Evolutionary conservation across 192 early-diverging fungal genomes (phyloP).

Genomic region (Coemansia umbellata): DNA sequence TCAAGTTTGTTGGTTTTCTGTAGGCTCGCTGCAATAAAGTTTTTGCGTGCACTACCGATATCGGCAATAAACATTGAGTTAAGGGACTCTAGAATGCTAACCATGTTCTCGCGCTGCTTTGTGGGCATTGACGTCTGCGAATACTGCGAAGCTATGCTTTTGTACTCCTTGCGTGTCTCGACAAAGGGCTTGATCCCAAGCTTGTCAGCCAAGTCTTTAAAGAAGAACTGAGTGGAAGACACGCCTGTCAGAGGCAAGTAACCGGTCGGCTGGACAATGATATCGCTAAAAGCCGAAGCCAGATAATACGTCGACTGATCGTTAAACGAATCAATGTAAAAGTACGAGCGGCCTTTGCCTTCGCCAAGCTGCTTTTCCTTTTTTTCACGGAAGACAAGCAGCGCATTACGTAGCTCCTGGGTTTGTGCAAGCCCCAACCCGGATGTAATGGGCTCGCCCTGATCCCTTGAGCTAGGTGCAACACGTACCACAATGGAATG

Average conservation of each 20-base stretch:
- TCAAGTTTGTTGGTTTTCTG: neutral
- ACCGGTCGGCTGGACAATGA: slow-evolving; percentile 60
- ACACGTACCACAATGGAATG: slow-evolving; percentile 17
- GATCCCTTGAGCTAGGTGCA: neutral
- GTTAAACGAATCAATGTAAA: slow-evolving; percentile 67
- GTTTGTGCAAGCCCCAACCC: slow-evolving; percentile 56
- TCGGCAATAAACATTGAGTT: slow-evolving; percentile 54
- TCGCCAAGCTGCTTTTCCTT: slow-evolving; percentile 52
- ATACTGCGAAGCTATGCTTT: slow-evolving; percentile 52
- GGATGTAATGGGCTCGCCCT: neutral
- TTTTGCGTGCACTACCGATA: slow-evolving; percentile 46
- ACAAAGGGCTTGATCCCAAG: slow-evolving; percentile 55
- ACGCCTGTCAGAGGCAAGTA: slow-evolving; percentile 58
- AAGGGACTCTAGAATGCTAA: slow-evolving; percentile 51
- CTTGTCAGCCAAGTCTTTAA: slow-evolving; percentile 57
- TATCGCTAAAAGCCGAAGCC: slow-evolving; percentile 62
- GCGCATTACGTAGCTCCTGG: slow-evolving; percentile 59
- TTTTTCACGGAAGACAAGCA: slow-evolving; percentile 50
- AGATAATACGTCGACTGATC: slow-evolving; percentile 63
- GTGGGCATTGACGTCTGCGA: slow-evolving; percentile 53
- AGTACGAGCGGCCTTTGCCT: slow-evolving; percentile 51
- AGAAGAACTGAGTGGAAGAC: slow-evolving; percentile 50
- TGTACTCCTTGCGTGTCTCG: slow-evolving; percentile 60
- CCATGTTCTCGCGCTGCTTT: slow-evolving; percentile 57
- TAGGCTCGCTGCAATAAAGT: neutral